These are phyloP conservation scores for Wickerhamomyces sp. DNA, from an alignment of 1,139 yeast genomes.

Conservation along the genomic window DNA sequence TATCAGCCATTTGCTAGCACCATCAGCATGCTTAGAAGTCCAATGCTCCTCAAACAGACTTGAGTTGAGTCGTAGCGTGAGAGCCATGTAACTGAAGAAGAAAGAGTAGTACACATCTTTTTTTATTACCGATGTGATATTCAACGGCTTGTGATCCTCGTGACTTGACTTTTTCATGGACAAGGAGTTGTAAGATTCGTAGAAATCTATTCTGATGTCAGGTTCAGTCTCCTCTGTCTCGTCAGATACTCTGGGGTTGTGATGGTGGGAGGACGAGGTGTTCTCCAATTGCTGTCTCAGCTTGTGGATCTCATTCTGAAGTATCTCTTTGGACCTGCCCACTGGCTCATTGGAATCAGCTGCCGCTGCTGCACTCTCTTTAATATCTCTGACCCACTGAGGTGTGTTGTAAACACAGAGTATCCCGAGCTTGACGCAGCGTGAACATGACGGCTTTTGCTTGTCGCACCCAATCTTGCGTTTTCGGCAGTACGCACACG, in stretches of 20 bases:
- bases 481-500: slow-evolving; percentile 15
- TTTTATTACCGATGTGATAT: slow-evolving; percentile 8
- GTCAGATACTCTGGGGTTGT: too few species aligned
- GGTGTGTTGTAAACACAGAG: slow-evolving; percentile 10
- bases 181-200: slow-evolving; percentile 15
- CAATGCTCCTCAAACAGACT: slow-evolving; percentile 9
- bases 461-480: slow-evolving; percentile 18
- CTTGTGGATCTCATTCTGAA: not conserved
- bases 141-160: slow-evolving; percentile 18
- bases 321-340: slow-evolving; percentile 3
- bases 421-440: slow-evolving; percentile 9
- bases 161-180: slow-evolving; percentile 16
- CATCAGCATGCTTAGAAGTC: slow-evolving; percentile 15
- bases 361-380: not conserved
- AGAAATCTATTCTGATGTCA: slow-evolving; percentile 11
- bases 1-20: slow-evolving; percentile 15
- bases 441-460: slow-evolving; percentile 11
- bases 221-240: too few species aligned
- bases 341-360: too few species aligned
- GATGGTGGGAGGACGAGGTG: not conserved
- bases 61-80: slow-evolving; percentile 7
- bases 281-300: slow-evolving; percentile 1
- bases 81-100: slow-evolving; percentile 11
- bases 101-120: slow-evolving; percentile 16
- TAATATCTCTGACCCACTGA: slow-evolving; percentile 9